Conservation (phyloP, 768 basidiomycete genomes). For the Agaricus subrufescens region DNA sequence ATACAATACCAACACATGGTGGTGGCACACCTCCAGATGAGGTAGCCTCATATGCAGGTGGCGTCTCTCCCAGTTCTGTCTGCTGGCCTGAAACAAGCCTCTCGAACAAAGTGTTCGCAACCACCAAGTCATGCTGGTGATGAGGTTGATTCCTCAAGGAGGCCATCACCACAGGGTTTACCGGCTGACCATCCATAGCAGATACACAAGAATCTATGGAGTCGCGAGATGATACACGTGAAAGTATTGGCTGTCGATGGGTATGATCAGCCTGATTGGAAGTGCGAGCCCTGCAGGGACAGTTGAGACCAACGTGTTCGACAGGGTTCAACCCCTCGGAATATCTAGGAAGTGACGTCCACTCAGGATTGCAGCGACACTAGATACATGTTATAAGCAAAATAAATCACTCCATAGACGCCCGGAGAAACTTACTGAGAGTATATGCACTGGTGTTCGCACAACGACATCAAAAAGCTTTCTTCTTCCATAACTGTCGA, state of each 20-base stretch:
- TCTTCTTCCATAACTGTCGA: constrained; percentile 68
- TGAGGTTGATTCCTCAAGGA: constrained; percentile 19
- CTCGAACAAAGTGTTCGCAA: constrained; percentile 50
- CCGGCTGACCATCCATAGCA: constrained; percentile 30
- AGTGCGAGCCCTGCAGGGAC: constrained; percentile 38
- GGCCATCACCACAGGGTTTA: constrained; percentile 22
- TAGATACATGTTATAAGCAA: constrained; percentile 18
- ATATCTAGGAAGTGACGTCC: constrained; percentile 77
- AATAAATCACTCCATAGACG: neutral
- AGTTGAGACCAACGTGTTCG: constrained; percentile 28
- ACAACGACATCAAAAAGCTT: constrained; percentile 87
- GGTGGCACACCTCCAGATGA: neutral
- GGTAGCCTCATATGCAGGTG: constrained; percentile 60
- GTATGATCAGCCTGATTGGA: constrained; percentile 11
- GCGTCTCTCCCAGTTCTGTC: constrained; percentile 76
- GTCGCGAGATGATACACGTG: constrained; percentile 25
- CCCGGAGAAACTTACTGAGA: constrained; percentile 58
- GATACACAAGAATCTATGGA: constrained; percentile 33
- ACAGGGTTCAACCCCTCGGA: constrained; percentile 40
- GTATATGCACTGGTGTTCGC: constrained; percentile 79
- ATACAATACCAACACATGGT: neutral
- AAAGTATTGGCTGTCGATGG: constrained; percentile 15
- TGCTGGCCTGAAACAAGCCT: constrained; percentile 79
- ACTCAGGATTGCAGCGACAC: constrained; percentile 82
- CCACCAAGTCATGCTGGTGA: constrained; percentile 22